These are phyloP conservation scores for Jaltomata sinuosa DNA, from an alignment of 257 asterid species.

Conservation along the genomic window DNA sequence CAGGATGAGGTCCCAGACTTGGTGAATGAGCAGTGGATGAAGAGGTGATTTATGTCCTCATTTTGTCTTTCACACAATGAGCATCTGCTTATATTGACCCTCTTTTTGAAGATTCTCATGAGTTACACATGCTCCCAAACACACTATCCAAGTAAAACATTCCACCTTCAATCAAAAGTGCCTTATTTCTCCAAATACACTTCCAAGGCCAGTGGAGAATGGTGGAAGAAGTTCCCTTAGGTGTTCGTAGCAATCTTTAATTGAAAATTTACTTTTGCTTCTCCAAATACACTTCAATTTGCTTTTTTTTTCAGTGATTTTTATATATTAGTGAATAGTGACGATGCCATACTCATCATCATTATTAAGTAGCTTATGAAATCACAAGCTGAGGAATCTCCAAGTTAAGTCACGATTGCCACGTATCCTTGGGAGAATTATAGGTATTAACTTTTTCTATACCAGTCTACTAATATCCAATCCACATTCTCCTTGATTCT, in stretches of 20 bases:
- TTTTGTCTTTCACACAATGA: not conserved
- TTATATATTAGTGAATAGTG: not conserved
- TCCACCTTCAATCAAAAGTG: not conserved
- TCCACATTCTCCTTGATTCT: not conserved
- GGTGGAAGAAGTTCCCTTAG: not conserved
- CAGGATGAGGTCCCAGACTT: not conserved
- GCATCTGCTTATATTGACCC: not conserved
- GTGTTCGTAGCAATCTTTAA: not conserved
- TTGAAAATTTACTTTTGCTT: not conserved
- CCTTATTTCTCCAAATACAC: not conserved
- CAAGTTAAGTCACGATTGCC: not conserved
- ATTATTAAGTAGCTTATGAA: not conserved
- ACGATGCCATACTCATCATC: not conserved
- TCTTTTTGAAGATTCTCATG: not conserved
- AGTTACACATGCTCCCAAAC: not conserved
- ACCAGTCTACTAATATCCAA: not conserved
- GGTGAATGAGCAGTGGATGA: not conserved
- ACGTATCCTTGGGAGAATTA: not conserved
- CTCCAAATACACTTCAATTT: not conserved
- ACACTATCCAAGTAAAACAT: not conserved
- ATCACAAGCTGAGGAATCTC: not conserved
- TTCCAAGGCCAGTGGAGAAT: not conserved
- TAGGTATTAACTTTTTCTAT: not conserved
- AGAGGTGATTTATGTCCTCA: not conserved
- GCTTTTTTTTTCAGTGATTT: not conserved